phyloP scores from a whole-genome alignment of 176 grass and related monocot genomes.

The Paspalum notatum region DNA sequence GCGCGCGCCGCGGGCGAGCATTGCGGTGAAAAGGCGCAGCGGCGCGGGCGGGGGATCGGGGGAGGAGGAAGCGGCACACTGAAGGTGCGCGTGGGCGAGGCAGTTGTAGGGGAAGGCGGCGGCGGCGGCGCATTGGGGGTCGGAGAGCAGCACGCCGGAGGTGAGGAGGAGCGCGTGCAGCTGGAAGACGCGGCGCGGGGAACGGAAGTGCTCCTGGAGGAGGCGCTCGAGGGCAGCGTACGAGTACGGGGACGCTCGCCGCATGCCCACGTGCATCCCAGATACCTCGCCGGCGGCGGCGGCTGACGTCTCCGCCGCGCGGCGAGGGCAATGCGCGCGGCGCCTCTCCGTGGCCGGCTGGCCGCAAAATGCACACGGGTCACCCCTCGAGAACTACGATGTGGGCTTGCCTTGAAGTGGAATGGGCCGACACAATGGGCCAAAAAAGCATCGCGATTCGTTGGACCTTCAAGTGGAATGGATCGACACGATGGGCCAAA shows the following conservation, averaged over 20 bases:
- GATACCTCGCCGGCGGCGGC: neutral
- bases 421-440: too few relatives aligned
- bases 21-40: constrained; percentile 63
- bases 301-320: neutral
- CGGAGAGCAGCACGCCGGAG: constrained; percentile 55
- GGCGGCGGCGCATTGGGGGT: constrained; percentile 15
- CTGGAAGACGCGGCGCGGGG: constrained; percentile 50
- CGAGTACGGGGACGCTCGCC: neutral
- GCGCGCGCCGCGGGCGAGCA: constrained; percentile 50
- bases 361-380: too few relatives aligned
- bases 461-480: too few relatives aligned
- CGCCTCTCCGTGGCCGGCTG: too few relatives aligned
- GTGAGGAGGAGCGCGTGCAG: constrained; percentile 79
- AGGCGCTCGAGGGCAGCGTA: constrained; percentile 41
- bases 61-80: neutral
- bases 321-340: too few relatives aligned
- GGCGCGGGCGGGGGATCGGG: neutral
- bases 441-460: too few relatives aligned
- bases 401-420: too few relatives aligned
- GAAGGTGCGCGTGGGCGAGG: constrained; percentile 60
- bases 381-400: too few relatives aligned
- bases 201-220: constrained; percentile 47
- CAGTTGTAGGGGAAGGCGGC: constrained; percentile 75
- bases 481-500: too few relatives aligned
- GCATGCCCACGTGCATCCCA: neutral